Percentiles rank a stretch among this genome's conserved stretches.
These are phyloP conservation scores for Passiflora organensis DNA, from an alignment of 345 rosid genomes.

Conservation along the genomic window DNA sequence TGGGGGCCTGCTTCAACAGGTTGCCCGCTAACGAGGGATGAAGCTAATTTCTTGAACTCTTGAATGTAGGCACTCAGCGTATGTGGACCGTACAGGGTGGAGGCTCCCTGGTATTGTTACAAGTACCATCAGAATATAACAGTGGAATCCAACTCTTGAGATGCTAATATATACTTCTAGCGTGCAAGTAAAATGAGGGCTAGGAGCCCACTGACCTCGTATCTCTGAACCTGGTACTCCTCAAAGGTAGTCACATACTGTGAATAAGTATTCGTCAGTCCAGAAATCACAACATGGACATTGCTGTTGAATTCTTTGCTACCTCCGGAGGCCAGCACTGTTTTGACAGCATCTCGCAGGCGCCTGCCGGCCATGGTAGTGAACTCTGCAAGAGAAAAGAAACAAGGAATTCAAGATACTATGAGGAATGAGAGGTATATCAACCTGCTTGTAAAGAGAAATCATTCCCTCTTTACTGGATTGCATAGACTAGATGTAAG, in stretches of 20 bases:
- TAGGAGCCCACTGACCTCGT: slow-evolving; percentile 43
- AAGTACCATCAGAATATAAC: not conserved
- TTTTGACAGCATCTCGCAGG: slow-evolving; percentile 80
- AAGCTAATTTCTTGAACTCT: slow-evolving; percentile 70
- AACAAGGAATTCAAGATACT: not conserved
- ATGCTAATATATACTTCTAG: not conserved
- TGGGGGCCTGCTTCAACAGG: slow-evolving; percentile 56
- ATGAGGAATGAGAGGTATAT: not conserved
- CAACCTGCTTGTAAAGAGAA: too few species aligned
- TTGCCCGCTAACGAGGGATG: slow-evolving; percentile 52
- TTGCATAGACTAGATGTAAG: too few species aligned
- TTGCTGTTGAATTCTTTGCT: slow-evolving; percentile 34
- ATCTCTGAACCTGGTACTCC: slow-evolving; percentile 89
- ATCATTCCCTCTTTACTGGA: too few species aligned
- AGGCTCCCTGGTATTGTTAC: slow-evolving; percentile 76
- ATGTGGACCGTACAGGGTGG: slow-evolving; percentile 85
- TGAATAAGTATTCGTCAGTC: slow-evolving; percentile 89
- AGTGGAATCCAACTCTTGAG: not conserved
- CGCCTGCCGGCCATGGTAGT: slow-evolving; percentile 99
- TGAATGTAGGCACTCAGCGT: slow-evolving; percentile 87
- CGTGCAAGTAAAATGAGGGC: too few species aligned
- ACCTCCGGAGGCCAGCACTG: slow-evolving; percentile 46
- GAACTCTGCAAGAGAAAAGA: slow-evolving; percentile 49
- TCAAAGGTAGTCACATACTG: slow-evolving; percentile 89
- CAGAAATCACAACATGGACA: slow-evolving; percentile 78